Conservation (phyloP, 768 basidiomycete genomes). For the Strobilomyces dryophilus region DNA sequence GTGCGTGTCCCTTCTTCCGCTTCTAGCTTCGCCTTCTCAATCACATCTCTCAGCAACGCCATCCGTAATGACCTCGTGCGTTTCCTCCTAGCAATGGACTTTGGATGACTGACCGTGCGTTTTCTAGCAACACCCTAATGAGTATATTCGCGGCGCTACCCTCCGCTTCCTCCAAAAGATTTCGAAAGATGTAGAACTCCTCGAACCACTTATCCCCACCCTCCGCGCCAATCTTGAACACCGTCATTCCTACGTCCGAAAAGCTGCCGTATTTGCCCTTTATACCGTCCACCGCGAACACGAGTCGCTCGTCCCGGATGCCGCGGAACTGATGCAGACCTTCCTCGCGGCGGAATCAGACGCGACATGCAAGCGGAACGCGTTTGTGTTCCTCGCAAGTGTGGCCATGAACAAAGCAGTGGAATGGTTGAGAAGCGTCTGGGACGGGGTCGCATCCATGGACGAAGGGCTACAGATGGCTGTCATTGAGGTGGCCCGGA, state of each 20-base stretch:
- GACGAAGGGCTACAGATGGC: constrained; percentile 96
- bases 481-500: constrained; percentile 87
- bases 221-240: constrained; percentile 94
- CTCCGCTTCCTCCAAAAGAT: constrained; percentile 96
- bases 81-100: constrained; percentile 7
- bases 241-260: constrained; percentile 95
- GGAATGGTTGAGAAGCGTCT: constrained; percentile 82
- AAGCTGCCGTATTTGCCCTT: constrained; percentile 96
- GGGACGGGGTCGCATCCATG: constrained; percentile 78
- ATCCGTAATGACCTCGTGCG: constrained; percentile 95
- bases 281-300: constrained; percentile 93
- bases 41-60: constrained; percentile 63
- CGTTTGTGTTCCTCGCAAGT: constrained; percentile 90
- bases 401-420: constrained; percentile 88
- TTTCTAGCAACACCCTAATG: constrained; percentile 93
- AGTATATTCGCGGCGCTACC: constrained; percentile 98
- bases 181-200: constrained; percentile 83
- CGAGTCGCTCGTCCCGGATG: constrained; percentile 93
- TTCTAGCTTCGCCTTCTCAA: constrained; percentile 9
- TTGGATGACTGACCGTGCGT: neutral
- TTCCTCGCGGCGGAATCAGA: constrained; percentile 96
- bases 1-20: constrained; percentile 46
- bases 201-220: constrained; percentile 94
- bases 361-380: constrained; percentile 94
- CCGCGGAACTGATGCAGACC: constrained; percentile 91